Evolutionary conservation across 371 early-diverging fungal genomes (phyloP), one percentile per base, ranked within the genome.

Genomic region (Circinella umbellata): DNA sequence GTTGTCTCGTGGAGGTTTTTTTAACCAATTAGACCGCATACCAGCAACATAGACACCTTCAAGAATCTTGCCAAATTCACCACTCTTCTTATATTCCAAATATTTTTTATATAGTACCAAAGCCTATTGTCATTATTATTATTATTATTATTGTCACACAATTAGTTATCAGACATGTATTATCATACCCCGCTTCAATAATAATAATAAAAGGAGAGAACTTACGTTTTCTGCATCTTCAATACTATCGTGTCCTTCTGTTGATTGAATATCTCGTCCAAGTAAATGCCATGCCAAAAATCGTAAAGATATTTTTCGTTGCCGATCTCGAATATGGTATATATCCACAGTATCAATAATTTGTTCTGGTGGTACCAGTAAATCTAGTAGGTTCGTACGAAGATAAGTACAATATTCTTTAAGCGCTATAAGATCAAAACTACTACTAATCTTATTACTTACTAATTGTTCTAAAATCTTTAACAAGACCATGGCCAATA

Each of bases 231-330:
- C 83, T 0, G 98, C 94, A 80, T 98, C 98, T 73, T 95, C 97
- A 35, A 97, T 92, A 81, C 95, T 94, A 76, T 96, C 96, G 78
- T 98, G 98, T 1, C 91, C 89, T 4, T 91, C 90, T 3, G 27
- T 27, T 27, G 86, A 85, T 71, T 98, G 98, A 73, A 98, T 95
- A 63, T 94, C 90, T 62, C 90, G 82, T 13, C 86, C 77, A n/a
- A 94, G 82, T n/a, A 97, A 69, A 74, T 90, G 91, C 97, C 97
- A 97, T 4, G 96, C 94, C 71, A 98, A 82, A 76, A 97, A 98
- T 36, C 93, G 84, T 37, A 98, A 75, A 4, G 96, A 95, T 14
- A 97, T 89, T 73, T 93, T 92, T 36, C 96, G 75, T 55, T 93
- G 93, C 48, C 92, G 73, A 66, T 89, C 90, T 66, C 92, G 89